These are phyloP conservation scores for Saccharomycopsis fibuligera DNA, from an alignment of 805 yeast species.

Conservation along the genomic window DNA sequence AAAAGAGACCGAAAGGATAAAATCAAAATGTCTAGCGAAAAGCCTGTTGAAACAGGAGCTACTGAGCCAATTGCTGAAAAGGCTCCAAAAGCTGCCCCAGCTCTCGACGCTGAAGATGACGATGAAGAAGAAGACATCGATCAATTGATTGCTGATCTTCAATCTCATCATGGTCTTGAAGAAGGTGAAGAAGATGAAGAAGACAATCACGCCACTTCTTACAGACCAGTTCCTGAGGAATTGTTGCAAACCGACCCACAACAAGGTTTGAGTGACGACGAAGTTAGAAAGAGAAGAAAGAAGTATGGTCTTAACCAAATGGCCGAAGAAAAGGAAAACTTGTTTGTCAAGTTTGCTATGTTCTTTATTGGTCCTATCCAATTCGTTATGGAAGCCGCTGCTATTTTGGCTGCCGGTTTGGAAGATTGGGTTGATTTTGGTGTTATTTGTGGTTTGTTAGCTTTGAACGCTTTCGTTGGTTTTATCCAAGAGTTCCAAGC, in stretches of 20 bases:
- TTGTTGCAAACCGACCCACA: constrained; percentile 76
- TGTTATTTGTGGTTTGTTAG: constrained; percentile 83
- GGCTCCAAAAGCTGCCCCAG: constrained; percentile 47
- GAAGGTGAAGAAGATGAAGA: constrained; percentile 47
- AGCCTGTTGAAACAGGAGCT: constrained; percentile 6
- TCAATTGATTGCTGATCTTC: constrained; percentile 71
- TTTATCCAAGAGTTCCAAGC: constrained; percentile 97
- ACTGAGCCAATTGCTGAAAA: constrained; percentile 45
- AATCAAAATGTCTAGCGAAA: constrained; percentile 15
- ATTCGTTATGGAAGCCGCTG: constrained; percentile 97
- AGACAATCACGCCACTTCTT: constrained; percentile 46
- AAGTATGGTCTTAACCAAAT: constrained; percentile 85
- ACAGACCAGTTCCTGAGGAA: constrained; percentile 82
- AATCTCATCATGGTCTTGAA: constrained; percentile 47
- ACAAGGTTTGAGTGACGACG: constrained; percentile 70
- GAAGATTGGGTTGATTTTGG: constrained; percentile 99
- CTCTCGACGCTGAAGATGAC: constrained; percentile 50
- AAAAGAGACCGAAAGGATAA: not conserved
- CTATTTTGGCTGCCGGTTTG: constrained; percentile 89
- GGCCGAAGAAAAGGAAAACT: constrained; percentile 82
- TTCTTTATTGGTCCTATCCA: constrained; percentile 94
- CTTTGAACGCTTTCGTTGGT: constrained; percentile 90
- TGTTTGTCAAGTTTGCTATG: constrained; percentile 71
- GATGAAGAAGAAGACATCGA: constrained; percentile 67
- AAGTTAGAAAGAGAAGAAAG: constrained; percentile 79